Base-by-base conservation (phyloP, 2,329 filamentous ascomycete species). In the Pyricularia pennisetigena region DNA sequence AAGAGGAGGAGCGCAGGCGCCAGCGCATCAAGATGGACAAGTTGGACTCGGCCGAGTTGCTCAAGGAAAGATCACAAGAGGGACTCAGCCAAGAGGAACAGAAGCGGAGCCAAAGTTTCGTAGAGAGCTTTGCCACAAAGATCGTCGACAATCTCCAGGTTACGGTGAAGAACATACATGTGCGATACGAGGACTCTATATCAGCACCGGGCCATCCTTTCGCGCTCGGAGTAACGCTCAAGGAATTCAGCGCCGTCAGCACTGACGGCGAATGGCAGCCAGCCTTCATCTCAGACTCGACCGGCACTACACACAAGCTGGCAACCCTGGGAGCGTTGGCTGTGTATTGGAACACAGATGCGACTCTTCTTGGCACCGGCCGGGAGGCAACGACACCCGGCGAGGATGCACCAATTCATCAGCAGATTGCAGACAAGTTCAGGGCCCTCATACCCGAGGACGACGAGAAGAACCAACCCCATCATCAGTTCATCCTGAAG, bases 1-100 rank as follows among this genome's bases (percentile, higher is more conserved):
- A 94, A 12, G 95, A 99, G 75, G 95, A 99, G 78, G 92, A 94
- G 72, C 86, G 88, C 67, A 86, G 95, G 75, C 88, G 87, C 70
- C 93, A 97, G 76, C 86, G 90, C n/a, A 86, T 99, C 75, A 99
- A 99, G 82, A 97, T 99, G 88, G 95, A 99, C 80, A 97, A 97
- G 80, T 86, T 99, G 7, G 95, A 99, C 77, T 97, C 93, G 72
- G 95, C 95, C 1, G 95, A 99, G 80, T 82, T 99, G 71, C 82
- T 99, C 71, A 97, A 97, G 78, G 94, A 98, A 76, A 87, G 91
- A 67, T 96, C 91, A 70, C 89, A 90, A n/a, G 94, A 97, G 77
- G 94, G 94, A 64, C 89, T 98, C 84, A 97, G 91, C 75, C 88
- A 90, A 72, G 95, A 99, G 77, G 95, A 99, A 77, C 92, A 98